Evolutionary conservation across 2,329 filamentous ascomycete genomes (phyloP).

Genomic region (Hawksworthiomyces lignivorus): DNA sequence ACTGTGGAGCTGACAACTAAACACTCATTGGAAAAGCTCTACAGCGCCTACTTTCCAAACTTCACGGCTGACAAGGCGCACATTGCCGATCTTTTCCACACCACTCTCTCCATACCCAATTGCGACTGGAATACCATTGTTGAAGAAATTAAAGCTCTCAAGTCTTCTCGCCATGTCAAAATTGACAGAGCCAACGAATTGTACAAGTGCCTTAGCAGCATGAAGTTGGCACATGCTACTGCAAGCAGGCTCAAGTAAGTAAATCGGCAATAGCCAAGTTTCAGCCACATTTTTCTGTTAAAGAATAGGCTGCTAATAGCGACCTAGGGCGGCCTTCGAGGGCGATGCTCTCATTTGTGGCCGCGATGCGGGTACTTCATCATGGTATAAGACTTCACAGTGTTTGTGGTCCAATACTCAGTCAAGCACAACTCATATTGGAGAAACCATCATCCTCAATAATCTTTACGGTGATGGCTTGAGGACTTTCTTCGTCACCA

Average conservation of each 20-base stretch:
- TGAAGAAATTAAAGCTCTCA: not conserved
- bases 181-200: not conserved
- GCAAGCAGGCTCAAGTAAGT: not conserved
- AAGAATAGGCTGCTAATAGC: not conserved
- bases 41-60: not conserved
- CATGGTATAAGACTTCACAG: not conserved
- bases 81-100: not conserved
- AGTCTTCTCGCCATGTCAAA: not conserved
- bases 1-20: not conserved
- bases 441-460: not conserved
- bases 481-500: constrained; percentile 6
- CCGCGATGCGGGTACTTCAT: not conserved
- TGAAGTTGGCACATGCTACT: not conserved
- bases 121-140: constrained; percentile 1
- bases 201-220: not conserved
- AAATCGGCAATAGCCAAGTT: not conserved
- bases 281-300: not conserved
- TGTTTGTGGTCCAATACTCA: constrained; percentile 8
- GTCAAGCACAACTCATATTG: not conserved
- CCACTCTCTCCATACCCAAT: not conserved
- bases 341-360: not conserved
- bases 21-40: not conserved
- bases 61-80: too few relatives aligned
- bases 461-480: too few relatives aligned
- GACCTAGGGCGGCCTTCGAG: not conserved